These are phyloP conservation scores for Alternaria arborescens DNA, from an alignment of 2,329 filamentous ascomycete genomes.

Conservation along the genomic window DNA sequence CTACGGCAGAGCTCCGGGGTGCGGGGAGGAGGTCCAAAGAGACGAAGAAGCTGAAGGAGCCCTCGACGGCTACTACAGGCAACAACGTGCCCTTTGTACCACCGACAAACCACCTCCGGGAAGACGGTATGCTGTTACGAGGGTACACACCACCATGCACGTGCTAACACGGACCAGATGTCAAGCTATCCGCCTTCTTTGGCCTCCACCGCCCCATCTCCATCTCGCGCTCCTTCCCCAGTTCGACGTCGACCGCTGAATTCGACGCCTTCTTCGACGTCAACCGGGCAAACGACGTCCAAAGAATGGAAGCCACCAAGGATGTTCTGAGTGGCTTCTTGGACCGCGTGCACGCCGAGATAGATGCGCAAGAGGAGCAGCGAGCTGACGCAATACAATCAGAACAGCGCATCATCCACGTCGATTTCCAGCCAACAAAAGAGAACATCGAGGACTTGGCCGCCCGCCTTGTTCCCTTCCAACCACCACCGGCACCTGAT, in stretches of 20 bases:
- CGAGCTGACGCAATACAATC: constrained; percentile 50
- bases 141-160: background rate
- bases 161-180: constrained; percentile 65
- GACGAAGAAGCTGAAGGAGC: constrained; percentile 49
- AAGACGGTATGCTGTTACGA: constrained; percentile 62
- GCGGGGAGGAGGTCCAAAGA: constrained; percentile 41
- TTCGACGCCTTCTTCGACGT: constrained; percentile 84
- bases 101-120: constrained; percentile 75
- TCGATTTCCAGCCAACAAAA: constrained; percentile 42
- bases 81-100: constrained; percentile 73
- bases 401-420: constrained; percentile 44
- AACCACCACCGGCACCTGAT: constrained; percentile 80
- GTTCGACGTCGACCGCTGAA: constrained; percentile 73
- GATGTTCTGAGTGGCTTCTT: constrained; percentile 56
- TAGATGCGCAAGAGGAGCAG: constrained; percentile 45
- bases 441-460: constrained; percentile 53
- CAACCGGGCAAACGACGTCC: constrained; percentile 61
- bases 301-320: constrained; percentile 55
- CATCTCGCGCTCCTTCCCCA: constrained; percentile 69
- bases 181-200: constrained; percentile 92
- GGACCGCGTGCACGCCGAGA: constrained; percentile 48
- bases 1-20: constrained; percentile 36
- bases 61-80: constrained; percentile 35
- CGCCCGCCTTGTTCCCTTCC: constrained; percentile 75
- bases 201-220: constrained; percentile 94